Conservation (phyloP, 805 yeast genomes). For the Kazachstania taianensis region DNA sequence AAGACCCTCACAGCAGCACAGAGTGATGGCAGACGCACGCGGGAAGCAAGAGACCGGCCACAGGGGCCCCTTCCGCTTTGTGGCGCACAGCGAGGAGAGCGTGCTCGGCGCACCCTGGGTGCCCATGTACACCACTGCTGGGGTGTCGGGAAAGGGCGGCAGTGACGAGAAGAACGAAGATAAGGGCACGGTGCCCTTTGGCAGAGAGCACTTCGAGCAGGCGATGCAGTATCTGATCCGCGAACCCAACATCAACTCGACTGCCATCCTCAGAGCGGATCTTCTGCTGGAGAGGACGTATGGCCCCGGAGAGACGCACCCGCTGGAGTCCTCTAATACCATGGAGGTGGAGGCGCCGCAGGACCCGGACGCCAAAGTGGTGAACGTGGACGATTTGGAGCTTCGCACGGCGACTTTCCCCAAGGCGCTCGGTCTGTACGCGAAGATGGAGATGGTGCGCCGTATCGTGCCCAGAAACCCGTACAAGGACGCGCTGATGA, state of each 20-base stretch:
- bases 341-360: not conserved
- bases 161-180: no score
- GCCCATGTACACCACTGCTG: constrained; percentile 17
- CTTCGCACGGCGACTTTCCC: constrained; percentile 27
- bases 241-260: constrained; percentile 86
- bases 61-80: no score
- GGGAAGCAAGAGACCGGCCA: no score
- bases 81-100: constrained; percentile 15
- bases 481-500: constrained; percentile 67
- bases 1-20: no score
- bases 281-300: constrained; percentile 45
- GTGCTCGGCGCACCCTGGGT: constrained; percentile 23
- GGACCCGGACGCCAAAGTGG: constrained; percentile 18
- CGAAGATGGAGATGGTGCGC: constrained; percentile 54
- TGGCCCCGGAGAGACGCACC: constrained; percentile 14
- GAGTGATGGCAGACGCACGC: no score
- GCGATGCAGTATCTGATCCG: constrained; percentile 74
- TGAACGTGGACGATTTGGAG: constrained; percentile 34
- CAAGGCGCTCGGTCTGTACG: constrained; percentile 16
- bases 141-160: not conserved
- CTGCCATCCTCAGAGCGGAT: constrained; percentile 84
- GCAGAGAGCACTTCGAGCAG: constrained; percentile 44
- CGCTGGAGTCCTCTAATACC: constrained; percentile 6
- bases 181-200: constrained; percentile 16
- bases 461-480: constrained; percentile 90